Evolutionary conservation across 2,329 filamentous ascomycete genomes (phyloP), one percentile per base, ranked within the genome.

Genomic region (Ophiocordyceps sinensis): DNA sequence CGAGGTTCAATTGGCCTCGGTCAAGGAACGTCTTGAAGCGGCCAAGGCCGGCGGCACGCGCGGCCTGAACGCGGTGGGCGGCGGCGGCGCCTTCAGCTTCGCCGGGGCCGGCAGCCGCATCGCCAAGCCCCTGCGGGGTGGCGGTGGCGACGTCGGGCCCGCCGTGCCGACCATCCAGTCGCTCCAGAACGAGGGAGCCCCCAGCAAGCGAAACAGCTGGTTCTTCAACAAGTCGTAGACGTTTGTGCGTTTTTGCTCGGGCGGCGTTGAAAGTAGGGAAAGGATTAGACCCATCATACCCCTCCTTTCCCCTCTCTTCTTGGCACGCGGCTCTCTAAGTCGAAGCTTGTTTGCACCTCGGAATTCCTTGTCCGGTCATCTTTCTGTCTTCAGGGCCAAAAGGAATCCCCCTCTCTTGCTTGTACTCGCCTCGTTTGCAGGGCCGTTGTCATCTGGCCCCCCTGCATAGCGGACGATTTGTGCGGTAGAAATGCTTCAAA

Each of bases 21-120:
- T 98, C 65, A 98, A 96, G 71, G 91, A 98, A 61, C 85, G 91
- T 47, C 81, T 98, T 50, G 91, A 98, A 65, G 84, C 86, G 40
- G 91, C 88, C 60, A 98, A 96, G 66, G 77, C 81, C 38, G 86
- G 88, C 54, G 91, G 84, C 49, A 94, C 88, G 11, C 82, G 87
- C 49, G 87, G 85, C 41, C 76, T 95, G 42, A 76, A 77, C 49
- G 75, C 78, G 38, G 70, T 75, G 6, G 70, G 72, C 42, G 75
- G 75, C 8, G 70, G 73, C 42, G 76, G 73, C 39, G 77, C 77
- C 53, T 89, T 93, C 61, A 85, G 73, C 63, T 93, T 82, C 52
- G 64, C 67, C 47, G 68, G 65, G 41, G 72, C 70, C 4, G 77
- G 77, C 43, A 80, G 76, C 62, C 68, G 78, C 50, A 82, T 82